phyloP scores from a whole-genome alignment of 2,329 filamentous ascomycete genomes.

The Chaetomium sp. region DNA sequence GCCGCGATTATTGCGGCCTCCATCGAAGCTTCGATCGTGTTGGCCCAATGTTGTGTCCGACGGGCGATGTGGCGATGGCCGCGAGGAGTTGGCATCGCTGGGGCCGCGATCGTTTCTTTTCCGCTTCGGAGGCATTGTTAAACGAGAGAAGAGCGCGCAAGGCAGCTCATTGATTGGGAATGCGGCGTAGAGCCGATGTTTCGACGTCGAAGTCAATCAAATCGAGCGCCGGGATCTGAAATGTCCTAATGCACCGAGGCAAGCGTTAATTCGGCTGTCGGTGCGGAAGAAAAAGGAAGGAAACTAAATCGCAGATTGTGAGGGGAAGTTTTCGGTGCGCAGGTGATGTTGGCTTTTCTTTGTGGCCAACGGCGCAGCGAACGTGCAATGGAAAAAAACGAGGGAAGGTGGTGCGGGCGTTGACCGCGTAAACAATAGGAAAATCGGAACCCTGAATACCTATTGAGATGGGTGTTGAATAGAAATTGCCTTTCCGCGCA shows the following conservation, averaged over 20 bases:
- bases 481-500: neutral
- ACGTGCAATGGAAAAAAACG: neutral
- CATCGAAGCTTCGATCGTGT: slow-evolving; percentile 49
- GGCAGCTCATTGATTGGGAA: slow-evolving; percentile 20
- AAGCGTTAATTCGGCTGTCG: neutral
- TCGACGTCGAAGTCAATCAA: slow-evolving; percentile 4
- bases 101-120: slow-evolving; percentile 50
- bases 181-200: slow-evolving; percentile 15
- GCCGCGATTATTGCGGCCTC: slow-evolving; percentile 39
- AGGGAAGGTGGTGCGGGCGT: neutral
- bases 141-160: slow-evolving; percentile 7
- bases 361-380: neutral
- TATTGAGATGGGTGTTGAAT: neutral
- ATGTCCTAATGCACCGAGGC: neutral
- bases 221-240: neutral
- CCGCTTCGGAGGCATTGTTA: slow-evolving; percentile 52
- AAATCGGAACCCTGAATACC: slow-evolving; percentile 4
- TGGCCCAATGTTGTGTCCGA: slow-evolving; percentile 49
- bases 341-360: too few species aligned
- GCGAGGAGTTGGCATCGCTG: slow-evolving; percentile 40
- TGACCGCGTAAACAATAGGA: neutral
- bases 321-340: too few species aligned
- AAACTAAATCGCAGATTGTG: too few species aligned
- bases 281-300: neutral
- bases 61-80: slow-evolving; percentile 58